A percentile compares a stretch with the other conserved stretches of the same genome.
Evolutionary conservation across 805 yeast species (phyloP).

Genomic region (Maudiozyma saulgeensis): DNA sequence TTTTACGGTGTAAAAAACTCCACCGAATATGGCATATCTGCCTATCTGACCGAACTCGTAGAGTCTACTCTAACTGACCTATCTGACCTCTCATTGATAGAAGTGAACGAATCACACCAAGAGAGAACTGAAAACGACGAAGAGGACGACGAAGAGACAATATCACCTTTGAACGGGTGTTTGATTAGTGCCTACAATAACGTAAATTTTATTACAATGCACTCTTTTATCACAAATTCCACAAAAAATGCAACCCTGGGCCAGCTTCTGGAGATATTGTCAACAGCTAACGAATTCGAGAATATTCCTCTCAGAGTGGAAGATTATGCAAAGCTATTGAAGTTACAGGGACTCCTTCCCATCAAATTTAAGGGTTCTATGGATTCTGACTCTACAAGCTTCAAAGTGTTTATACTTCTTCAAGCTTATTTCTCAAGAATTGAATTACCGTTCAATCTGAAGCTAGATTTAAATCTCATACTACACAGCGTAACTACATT

Average conservation of each 20-base stretch:
- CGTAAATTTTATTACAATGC: constrained; percentile 58
- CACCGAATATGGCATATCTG: constrained; percentile 62
- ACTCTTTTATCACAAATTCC: constrained; percentile 43
- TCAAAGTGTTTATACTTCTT: constrained; percentile 63
- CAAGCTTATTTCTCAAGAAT: constrained; percentile 77
- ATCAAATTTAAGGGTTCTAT: constrained; percentile 36
- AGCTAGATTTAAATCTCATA: constrained; percentile 45
- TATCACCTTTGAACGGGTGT: constrained; percentile 60
- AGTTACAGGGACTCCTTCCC: constrained; percentile 54
- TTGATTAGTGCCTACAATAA: constrained; percentile 68
- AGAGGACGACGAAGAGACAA: constrained; percentile 29
- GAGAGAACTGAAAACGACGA: constrained; percentile 1
- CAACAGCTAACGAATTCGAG: constrained; percentile 68
- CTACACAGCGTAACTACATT: constrained; percentile 42
- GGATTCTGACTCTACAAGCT: constrained; percentile 39
- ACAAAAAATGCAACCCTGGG: constrained; percentile 48
- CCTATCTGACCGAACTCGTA: constrained; percentile 72
- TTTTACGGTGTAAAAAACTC: constrained; percentile 71
- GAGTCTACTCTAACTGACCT: constrained; percentile 63
- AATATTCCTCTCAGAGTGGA: constrained; percentile 50
- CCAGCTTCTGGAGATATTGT: constrained; percentile 53
- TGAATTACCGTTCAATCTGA: constrained; percentile 50
- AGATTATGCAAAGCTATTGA: constrained; percentile 42
- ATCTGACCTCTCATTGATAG: constrained; percentile 50
- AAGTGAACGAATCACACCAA: constrained; percentile 27